phyloP scores from a whole-genome alignment of 345 rosid genomes.

The Ceriops decandra region DNA sequence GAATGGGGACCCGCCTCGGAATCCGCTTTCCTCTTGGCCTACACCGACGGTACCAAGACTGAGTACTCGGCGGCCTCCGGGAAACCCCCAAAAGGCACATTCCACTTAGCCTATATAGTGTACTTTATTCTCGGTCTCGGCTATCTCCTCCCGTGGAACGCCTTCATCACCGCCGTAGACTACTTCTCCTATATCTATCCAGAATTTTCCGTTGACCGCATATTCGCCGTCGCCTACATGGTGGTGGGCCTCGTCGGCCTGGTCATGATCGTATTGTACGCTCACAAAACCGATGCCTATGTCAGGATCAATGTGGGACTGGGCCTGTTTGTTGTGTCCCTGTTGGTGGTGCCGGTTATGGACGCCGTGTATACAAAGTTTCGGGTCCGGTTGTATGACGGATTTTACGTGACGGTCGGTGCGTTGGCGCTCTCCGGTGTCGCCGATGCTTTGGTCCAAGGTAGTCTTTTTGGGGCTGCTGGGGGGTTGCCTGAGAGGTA shows the following conservation, averaged over 20 bases:
- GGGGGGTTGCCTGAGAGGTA: slow-evolving; percentile 92
- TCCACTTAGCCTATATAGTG: slow-evolving; percentile 75
- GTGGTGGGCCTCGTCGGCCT: slow-evolving; percentile 53
- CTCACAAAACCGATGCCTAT: slow-evolving; percentile 65
- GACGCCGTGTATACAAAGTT: slow-evolving; percentile 73
- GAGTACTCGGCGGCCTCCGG: slow-evolving; percentile 1
- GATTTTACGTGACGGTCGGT: slow-evolving; percentile 59
- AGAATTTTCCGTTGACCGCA: slow-evolving; percentile 76
- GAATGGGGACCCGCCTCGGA: slow-evolving; percentile 40
- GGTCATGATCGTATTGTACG: slow-evolving; percentile 51
- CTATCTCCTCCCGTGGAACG: slow-evolving; percentile 95
- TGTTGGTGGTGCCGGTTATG: slow-evolving; percentile 71
- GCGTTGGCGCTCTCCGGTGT: slow-evolving; percentile 58
- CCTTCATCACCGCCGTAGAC: slow-evolving; percentile 97
- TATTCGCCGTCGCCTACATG: slow-evolving; percentile 82
- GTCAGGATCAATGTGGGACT: slow-evolving; percentile 78
- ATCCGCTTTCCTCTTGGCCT: slow-evolving; percentile 44
- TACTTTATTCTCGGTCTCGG: slow-evolving; percentile 85
- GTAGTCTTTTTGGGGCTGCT: slow-evolving; percentile 81
- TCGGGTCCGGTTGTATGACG: slow-evolving; percentile 62
- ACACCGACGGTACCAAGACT: slow-evolving; percentile 11
- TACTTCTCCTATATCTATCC: slow-evolving; percentile 94
- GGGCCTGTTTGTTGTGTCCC: slow-evolving; percentile 46
- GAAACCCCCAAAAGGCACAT: slow-evolving; percentile 55
- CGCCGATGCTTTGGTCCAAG: slow-evolving; percentile 87